A percentile compares a stretch with the other conserved stretches of the same genome.
Evolutionary conservation across 495 filamentous ascomycete genomes (phyloP).

Genomic region (Penicillium verhagenii): DNA sequence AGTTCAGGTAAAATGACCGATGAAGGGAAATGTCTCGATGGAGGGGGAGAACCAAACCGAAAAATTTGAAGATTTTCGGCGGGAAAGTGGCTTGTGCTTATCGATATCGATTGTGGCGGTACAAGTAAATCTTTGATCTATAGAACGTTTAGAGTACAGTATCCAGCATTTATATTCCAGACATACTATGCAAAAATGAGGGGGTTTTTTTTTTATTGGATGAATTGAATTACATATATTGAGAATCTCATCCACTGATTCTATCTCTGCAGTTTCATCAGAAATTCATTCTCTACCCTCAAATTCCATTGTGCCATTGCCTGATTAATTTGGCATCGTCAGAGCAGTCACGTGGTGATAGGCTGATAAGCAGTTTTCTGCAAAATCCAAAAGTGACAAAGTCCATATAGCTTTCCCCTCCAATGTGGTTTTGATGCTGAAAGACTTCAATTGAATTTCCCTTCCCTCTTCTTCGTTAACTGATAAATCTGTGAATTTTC

Average conservation of each 20-base stretch:
- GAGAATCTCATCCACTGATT: too few species aligned
- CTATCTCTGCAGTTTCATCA: too few species aligned
- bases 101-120: constrained; percentile 41
- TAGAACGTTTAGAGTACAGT: not conserved
- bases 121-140: not conserved
- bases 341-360: constrained; percentile 25
- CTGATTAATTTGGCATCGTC: too few species aligned
- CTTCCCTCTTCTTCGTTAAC: not conserved
- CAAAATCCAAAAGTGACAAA: not conserved
- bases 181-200: too few species aligned
- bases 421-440: not conserved
- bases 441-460: not conserved
- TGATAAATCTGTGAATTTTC: not conserved
- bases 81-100: constrained; percentile 39
- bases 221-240: too few species aligned
- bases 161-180: too few species aligned
- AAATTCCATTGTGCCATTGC: too few species aligned
- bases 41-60: constrained; percentile 26
- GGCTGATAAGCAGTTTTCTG: constrained; percentile 8
- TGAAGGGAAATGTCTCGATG: constrained; percentile 20
- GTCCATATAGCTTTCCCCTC: constrained; percentile 2
- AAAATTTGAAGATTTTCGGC: constrained; percentile 33
- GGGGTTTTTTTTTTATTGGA: too few species aligned
- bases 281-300: too few species aligned
- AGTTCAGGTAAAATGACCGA: constrained; percentile 17